Evolutionary conservation across 495 filamentous ascomycete genomes (phyloP), one percentile per base, ranked within the genome.

Genomic region (Xylaria venustula): DNA sequence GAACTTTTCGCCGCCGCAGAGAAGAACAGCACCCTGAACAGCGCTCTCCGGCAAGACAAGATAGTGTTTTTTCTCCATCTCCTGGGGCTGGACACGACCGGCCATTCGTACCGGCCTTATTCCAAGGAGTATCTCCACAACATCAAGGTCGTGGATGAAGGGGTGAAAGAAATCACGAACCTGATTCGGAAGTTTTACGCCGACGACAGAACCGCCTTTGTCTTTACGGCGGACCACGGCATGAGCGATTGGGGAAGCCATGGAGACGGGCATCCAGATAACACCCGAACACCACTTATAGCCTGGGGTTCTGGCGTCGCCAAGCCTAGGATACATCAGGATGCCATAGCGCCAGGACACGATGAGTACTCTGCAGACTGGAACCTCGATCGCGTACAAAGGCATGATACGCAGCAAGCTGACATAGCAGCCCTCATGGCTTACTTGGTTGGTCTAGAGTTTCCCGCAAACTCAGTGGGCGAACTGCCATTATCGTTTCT

Each of bases 201-300:
- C n/a, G 95, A 99, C 70, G 89, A 82, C 12, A 87, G 94, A 75
- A 97, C 95, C 0, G 91, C 95, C 1, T 99, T 90, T 68, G 85
- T 99, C 14, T 99, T 99, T 72, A 99, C 95, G 9, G 94, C 94
- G 2, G 94, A 99, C 66, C 94, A 99, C 76, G 94, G 94, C 11
- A 99, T 99, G 93, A 97, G 90, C 69, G 95, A 99, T 75, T 96
- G 90, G 89, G 94, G 94, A 12, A 96, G 91, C 62, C 94, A 99
- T 69, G 94, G 94, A 44, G 94, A 99, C 71, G 94, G 94, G 20
- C 94, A 99, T 75, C 94, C 94, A 1, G 91, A 99, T 70, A 99
- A 99, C 64, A 99, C 94, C 2, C 82, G 94, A 28, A 99, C 94
- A 22, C 94, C 94, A 11, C 78, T 99, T 9, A 90, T 99, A 68